phyloP scores from a whole-genome alignment of 1,284 basidiomycete species.

The Ceratobasidium sp. region DNA sequence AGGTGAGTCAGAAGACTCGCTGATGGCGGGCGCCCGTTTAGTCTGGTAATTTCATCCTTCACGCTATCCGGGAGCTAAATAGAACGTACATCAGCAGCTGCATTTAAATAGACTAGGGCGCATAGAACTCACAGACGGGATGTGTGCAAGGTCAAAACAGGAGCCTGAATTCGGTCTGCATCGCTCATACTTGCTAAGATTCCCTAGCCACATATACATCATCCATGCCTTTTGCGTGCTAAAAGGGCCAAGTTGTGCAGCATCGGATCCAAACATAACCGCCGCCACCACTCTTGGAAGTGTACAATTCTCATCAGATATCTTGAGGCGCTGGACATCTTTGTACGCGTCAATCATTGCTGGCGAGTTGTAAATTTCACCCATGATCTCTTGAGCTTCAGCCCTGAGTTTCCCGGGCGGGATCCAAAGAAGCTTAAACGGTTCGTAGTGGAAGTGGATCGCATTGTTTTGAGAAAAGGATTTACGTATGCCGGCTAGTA shows the following conservation, averaged over 20 bases:
- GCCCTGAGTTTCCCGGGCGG: neutral
- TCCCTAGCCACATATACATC: constrained; percentile 48
- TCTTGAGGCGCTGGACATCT: constrained; percentile 8
- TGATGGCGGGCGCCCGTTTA: constrained; percentile 14
- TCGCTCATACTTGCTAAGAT: constrained; percentile 49
- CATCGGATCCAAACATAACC: constrained; percentile 52
- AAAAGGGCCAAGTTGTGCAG: constrained; percentile 51
- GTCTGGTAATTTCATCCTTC: constrained; percentile 1
- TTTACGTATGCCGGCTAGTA: neutral
- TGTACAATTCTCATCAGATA: constrained; percentile 43
- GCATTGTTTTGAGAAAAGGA: neutral
- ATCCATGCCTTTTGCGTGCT: constrained; percentile 50
- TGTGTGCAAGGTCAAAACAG: constrained; percentile 49
- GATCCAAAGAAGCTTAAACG: neutral
- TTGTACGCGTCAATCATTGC: constrained; percentile 9
- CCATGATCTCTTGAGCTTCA: neutral
- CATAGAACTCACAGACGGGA: constrained; percentile 47
- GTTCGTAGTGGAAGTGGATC: constrained; percentile 14
- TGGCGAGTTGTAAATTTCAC: constrained; percentile 3
- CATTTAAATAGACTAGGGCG: neutral
- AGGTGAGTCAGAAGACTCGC: constrained; percentile 46
- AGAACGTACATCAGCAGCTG: neutral
- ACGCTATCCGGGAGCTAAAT: constrained; percentile 3
- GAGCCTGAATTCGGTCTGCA: constrained; percentile 45
- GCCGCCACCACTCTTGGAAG: constrained; percentile 46